phyloP scores from a whole-genome alignment of 148 eudicot species.

The Vaccinium myrtillus region DNA sequence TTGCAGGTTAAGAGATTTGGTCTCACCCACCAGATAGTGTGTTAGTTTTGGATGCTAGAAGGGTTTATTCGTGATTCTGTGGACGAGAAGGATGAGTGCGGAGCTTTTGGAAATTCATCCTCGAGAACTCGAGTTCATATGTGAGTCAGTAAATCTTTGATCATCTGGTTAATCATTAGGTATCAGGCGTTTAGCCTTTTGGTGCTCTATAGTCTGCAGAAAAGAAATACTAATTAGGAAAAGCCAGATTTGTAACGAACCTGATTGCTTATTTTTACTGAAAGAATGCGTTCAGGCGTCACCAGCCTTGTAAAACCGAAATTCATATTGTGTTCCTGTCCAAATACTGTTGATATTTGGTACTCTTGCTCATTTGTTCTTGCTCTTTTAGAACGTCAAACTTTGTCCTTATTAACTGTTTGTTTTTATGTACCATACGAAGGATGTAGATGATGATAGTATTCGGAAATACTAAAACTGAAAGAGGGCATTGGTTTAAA shows the following conservation, averaged over 20 bases:
- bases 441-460: neutral
- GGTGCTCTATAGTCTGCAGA: neutral
- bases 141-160: constrained; percentile 29
- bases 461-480: neutral
- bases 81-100: constrained; percentile 38
- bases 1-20: constrained; percentile 19
- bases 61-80: constrained; percentile 6
- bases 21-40: neutral
- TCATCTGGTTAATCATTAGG: constrained; percentile 5
- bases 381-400: neutral
- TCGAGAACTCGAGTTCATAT: constrained; percentile 49
- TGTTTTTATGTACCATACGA: neutral
- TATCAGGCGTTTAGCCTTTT: neutral
- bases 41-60: constrained; percentile 11
- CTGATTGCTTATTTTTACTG: neutral
- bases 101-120: constrained; percentile 61
- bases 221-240: neutral
- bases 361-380: neutral
- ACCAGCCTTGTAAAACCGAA: neutral
- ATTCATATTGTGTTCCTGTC: neutral
- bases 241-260: neutral
- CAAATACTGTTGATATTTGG: neutral
- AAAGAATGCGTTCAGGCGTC: neutral
- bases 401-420: neutral
- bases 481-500: neutral